Evolutionary conservation across 192 early-diverging fungal genomes (phyloP).

Genomic region (Piromyces sp.): DNA sequence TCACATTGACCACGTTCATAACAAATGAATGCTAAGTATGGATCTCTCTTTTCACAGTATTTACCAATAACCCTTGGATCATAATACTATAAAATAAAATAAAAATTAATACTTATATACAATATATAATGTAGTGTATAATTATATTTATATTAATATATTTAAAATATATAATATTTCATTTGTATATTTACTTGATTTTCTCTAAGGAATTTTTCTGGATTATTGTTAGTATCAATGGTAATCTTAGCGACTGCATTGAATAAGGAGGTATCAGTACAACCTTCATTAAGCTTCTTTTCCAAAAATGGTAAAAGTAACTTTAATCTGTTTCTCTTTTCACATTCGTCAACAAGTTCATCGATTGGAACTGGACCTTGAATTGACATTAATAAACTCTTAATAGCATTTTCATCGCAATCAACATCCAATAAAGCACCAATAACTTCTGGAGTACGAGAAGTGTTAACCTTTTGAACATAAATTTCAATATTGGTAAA

Average conservation of each 20-base stretch:
- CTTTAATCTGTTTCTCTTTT: constrained; percentile 95
- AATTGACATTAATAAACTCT: constrained; percentile 74
- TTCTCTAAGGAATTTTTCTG: constrained; percentile 82
- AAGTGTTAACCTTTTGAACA: constrained; percentile 95
- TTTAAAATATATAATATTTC: too few relatives aligned
- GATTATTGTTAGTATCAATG: constrained; percentile 97
- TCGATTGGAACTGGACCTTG: constrained; percentile 62
- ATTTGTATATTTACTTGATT: constrained; percentile 44
- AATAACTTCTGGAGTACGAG: constrained; percentile 83
- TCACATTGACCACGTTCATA: constrained; percentile 93
- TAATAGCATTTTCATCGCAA: constrained; percentile 87
- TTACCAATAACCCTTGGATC: constrained; percentile 84
- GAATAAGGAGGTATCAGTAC: constrained; percentile 75
- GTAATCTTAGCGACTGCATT: constrained; percentile 98
- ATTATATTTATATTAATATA: too few relatives aligned
- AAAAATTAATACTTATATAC: neutral
- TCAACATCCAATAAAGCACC: constrained; percentile 96
- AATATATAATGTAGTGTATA: too few relatives aligned
- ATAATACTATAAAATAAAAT: constrained; percentile 38
- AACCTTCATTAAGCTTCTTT: constrained; percentile 67
- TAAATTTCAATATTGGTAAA: constrained; percentile 97
- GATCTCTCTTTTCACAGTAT: constrained; percentile 98
- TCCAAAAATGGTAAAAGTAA: constrained; percentile 89
- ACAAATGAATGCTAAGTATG: constrained; percentile 82
- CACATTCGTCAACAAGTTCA: constrained; percentile 71